Base-by-base conservation (phyloP, 192 early-diverging fungal genomes). In the Cladochytrium replicatum region DNA sequence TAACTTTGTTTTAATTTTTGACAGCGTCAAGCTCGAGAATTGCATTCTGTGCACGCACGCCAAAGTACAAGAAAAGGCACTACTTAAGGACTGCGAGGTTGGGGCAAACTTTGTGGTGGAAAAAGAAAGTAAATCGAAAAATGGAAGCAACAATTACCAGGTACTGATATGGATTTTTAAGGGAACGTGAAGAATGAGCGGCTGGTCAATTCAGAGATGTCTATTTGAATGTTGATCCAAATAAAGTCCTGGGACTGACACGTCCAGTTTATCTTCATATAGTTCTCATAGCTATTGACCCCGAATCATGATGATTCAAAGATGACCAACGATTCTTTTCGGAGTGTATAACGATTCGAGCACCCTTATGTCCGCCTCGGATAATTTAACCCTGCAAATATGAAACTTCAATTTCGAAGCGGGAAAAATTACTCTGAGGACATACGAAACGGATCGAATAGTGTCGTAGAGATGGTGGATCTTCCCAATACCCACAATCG, bases 41-140 rank as follows among this genome's bases (percentile, higher is more conserved):
- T 90, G 87, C 53, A 73, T 95, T 39, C 73, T 97, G 5, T 92
- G 89, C 63, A 81, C 76, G 15, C 74, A 85, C 50, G 76, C 82
- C 25, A 89, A 83, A 60, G 69, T 97, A 11, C 61, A 73, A 24
- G 84, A 81, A 47, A 82, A 82, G 49, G 69, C 78, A 6, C 58
- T 75, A 34, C 75, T 97, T 31, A 93, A 85, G 61, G 87, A 92
- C 50, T 97, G 91, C 64, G 89, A 94, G 47, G 81, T 91, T 11
- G 82, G 72, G 27, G 74, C 79, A 25, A 72, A 69, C 2, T 73
- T 66, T 42, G 54, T 81, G 8, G 82, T 91, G 5, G 75, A 77
- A 50, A 72, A 74, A 52, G 81, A 83, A 17, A 77, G 68, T 81
- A 74, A 54, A 76, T 69, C 37, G 38, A 54, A 13, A 11, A 44